Evolutionary conservation across 805 yeast species (phyloP).

Genomic region (Grigorovia transvaalensis): DNA sequence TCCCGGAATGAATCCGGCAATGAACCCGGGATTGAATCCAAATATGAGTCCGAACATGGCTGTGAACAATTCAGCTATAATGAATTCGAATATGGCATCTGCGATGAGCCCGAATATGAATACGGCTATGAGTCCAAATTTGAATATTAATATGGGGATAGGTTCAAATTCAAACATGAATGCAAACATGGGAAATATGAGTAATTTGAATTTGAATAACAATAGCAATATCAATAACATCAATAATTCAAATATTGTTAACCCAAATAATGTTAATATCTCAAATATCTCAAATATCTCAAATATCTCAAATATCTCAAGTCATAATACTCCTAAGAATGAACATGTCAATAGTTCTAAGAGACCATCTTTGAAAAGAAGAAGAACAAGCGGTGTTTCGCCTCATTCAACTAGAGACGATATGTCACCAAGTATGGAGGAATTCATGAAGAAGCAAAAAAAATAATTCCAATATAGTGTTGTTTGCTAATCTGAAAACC

Average conservation of each 20-base stretch:
- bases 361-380: constrained; percentile 5
- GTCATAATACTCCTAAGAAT: neutral
- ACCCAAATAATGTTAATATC: neutral
- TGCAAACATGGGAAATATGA: neutral
- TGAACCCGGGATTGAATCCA: neutral
- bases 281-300: neutral
- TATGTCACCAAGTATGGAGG: neutral
- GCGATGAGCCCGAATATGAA: too few species aligned
- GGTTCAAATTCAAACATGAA: neutral
- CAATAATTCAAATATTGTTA: neutral
- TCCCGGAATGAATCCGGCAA: neutral
- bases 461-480: constrained; percentile 14
- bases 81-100: neutral
- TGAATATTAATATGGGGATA: neutral
- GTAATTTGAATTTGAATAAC: neutral
- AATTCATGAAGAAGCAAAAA: neutral
- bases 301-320: too few species aligned
- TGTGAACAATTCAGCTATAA: neutral
- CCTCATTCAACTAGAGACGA: constrained; percentile 4
- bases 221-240: too few species aligned
- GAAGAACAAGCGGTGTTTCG: constrained; percentile 11
- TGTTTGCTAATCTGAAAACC: neutral
- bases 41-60: neutral
- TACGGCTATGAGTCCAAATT: neutral
- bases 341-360: neutral